Evolutionary conservation across 2,329 filamentous ascomycete genomes (phyloP).

Genomic region (Coniella lustricola): DNA sequence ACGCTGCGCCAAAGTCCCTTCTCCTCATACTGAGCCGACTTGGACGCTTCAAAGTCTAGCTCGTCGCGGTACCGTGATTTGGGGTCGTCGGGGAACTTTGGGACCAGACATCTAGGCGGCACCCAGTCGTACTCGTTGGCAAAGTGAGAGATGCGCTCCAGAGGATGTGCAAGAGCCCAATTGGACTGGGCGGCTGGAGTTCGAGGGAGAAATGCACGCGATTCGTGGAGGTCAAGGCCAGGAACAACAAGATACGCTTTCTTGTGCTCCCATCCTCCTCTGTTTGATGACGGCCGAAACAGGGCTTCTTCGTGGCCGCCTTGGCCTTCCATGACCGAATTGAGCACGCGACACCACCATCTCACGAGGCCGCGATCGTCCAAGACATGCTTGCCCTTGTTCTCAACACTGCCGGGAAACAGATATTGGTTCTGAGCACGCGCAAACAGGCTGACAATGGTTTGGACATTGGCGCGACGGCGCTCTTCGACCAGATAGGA

Average conservation of each 20-base stretch:
- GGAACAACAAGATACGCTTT: constrained; percentile 82
- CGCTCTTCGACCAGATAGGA: constrained; percentile 63
- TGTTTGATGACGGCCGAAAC: constrained; percentile 12
- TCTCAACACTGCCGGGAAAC: constrained; percentile 85
- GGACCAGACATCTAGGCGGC: constrained; percentile 77
- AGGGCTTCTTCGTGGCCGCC: constrained; percentile 17
- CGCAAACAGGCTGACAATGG: constrained; percentile 85
- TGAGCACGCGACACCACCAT: constrained; percentile 90
- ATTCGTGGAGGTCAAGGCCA: constrained; percentile 76
- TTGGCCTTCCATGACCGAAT: constrained; percentile 59
- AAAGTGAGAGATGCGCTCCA: constrained; percentile 59
- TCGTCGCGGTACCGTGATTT: constrained; percentile 87
- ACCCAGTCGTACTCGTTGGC: constrained; percentile 51
- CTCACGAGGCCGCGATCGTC: constrained; percentile 84
- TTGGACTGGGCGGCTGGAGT: constrained; percentile 41
- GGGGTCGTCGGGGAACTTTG: constrained; percentile 89
- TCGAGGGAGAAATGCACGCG: constrained; percentile 67
- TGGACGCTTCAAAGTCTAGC: constrained; percentile 73
- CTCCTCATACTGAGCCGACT: constrained; percentile 45
- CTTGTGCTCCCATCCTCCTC: constrained; percentile 35
- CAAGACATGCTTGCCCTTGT: constrained; percentile 79
- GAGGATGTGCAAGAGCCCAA: constrained; percentile 66
- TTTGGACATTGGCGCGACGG: constrained; percentile 56
- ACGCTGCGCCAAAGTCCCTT: constrained; percentile 76
- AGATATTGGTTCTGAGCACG: constrained; percentile 89